Base-by-base conservation (phyloP, 108 stramenopile genomes). In the Skeletonema costatum region DNA sequence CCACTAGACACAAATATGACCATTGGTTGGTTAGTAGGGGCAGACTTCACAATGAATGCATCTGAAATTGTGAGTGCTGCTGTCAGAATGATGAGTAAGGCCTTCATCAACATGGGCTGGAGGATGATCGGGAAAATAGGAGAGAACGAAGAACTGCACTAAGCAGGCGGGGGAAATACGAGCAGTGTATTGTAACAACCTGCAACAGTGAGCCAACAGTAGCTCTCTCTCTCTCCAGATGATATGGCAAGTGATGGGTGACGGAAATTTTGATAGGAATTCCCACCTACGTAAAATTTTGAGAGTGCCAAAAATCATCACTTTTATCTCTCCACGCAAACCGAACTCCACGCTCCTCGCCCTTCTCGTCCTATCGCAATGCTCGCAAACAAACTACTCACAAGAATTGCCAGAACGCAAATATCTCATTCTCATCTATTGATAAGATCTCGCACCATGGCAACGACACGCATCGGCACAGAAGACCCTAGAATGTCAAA, bases 1-100 rank as follows among this genome's bases (percentile, higher is more conserved):
- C 88, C 88, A 32, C 62, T 80, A 17, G 60, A 58, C 4, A 51
- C 17, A 51, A 21, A 7, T 19, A 19, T 21, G 2, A 21, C 46
- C 0, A 48, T 14, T 12, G 13, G 46, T 2, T 48, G 46, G 2
- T 4, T 4, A 48, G 46, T n/a, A 14, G 50, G 2, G n/a, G 50
- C 5, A 7, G 41, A 42, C 17, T 19, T 17, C 19, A 51, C 50
- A 14, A 51, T 21, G 50, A 51, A 51, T 51, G 50, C 50, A 51
- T 51, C 50, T 51, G 50, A 51, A 2, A 21, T 42, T 42, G 41
- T 12, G 0, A 42, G 41, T 42, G 13, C 12, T 42, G 41, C 41
- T 1, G 41, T 12, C 41, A 42, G 41, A 42, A 42, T 13, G 1
- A 42, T 42, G 41, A 12, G 11, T 11, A 42, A 42, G 41, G 11